Conservation (phyloP, 148 eudicot genomes). For the Spergularia bocconei region DNA sequence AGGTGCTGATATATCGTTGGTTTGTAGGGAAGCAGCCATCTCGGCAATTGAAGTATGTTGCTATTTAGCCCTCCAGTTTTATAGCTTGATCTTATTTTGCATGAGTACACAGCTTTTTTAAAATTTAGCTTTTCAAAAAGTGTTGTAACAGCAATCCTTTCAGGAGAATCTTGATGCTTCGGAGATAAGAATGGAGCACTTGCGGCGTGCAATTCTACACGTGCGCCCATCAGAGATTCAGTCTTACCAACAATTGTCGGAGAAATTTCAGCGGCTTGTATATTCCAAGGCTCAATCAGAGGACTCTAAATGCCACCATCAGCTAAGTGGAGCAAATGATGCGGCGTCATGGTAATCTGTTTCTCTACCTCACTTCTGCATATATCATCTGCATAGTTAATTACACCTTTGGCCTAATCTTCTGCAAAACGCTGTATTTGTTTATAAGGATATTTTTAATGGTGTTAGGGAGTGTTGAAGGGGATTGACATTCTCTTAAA, state of each 20-base stretch:
- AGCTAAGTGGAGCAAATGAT: slow-evolving; percentile 31
- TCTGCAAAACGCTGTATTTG: too few relatives aligned
- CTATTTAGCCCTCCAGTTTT: neutral
- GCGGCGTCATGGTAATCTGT: slow-evolving; percentile 38
- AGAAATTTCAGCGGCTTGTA: slow-evolving; percentile 68
- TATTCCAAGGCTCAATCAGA: slow-evolving; percentile 39
- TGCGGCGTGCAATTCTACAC: slow-evolving; percentile 51
- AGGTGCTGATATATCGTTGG: slow-evolving; percentile 85
- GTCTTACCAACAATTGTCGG: slow-evolving; percentile 57
- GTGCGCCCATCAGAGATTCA: slow-evolving; percentile 67
- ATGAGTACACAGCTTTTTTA: too few relatives aligned
- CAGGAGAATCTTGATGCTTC: slow-evolving; percentile 68
- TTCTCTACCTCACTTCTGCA: slow-evolving; percentile 7
- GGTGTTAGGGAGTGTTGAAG: too few relatives aligned
- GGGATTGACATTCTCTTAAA: too few relatives aligned
- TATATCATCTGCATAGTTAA: neutral
- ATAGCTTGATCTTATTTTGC: too few relatives aligned
- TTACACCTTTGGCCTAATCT: neutral
- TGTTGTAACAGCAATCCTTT: slow-evolving; percentile 18
- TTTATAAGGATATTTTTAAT: too few relatives aligned
- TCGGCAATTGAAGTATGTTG: slow-evolving; percentile 69
- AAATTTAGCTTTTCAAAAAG: neutral
- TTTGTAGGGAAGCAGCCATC: slow-evolving; percentile 80
- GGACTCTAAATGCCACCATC: slow-evolving; percentile 30
- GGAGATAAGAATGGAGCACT: slow-evolving; percentile 74